A percentile compares a stretch with the other conserved stretches of the same genome.
Conservation (phyloP, 2,329 filamentous ascomycete species). For the Akanthomyces muscarius region DNA sequence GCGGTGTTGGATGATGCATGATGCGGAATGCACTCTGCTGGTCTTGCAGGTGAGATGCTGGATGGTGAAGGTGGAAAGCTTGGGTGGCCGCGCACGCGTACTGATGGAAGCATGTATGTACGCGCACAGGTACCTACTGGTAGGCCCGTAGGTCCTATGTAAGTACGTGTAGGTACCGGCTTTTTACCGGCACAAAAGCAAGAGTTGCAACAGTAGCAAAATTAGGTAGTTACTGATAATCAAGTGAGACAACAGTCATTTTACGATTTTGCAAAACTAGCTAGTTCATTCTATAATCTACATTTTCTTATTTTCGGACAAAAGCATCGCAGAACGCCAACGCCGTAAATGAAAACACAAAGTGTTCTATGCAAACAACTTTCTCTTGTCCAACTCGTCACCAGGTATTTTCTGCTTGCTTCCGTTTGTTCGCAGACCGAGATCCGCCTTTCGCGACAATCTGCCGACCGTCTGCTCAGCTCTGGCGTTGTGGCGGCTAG, state of each 20-base stretch:
- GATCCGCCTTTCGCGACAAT: conserved; percentile 66
- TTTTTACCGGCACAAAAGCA: conserved; percentile 7
- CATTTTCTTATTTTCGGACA: conserved; percentile 1
- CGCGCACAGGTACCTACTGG: too few relatives aligned
- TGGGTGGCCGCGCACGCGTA: background rate
- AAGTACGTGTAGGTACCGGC: background rate
- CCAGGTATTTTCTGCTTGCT: conserved; percentile 54
- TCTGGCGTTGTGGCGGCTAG: conserved; percentile 71
- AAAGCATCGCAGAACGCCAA: conserved; percentile 15
- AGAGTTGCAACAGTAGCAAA: background rate
- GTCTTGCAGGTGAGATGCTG: background rate
- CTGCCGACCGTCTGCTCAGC: conserved; percentile 70
- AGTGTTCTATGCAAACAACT: conserved; percentile 62
- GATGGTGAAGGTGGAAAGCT: background rate
- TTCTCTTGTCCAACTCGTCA: conserved; percentile 70
- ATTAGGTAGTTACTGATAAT: background rate
- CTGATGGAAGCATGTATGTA: too few relatives aligned
- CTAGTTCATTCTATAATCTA: conserved; percentile 11
- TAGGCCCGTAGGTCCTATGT: too few relatives aligned
- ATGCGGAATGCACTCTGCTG: background rate
- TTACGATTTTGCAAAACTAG: background rate
- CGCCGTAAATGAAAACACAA: conserved; percentile 17
- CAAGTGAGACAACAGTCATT: background rate
- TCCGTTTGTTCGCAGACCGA: conserved; percentile 69
- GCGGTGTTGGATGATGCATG: conserved; percentile 4